These are phyloP conservation scores for Tulasnella sp. DNA, from an alignment of 768 basidiomycete genomes.

Conservation along the genomic window DNA sequence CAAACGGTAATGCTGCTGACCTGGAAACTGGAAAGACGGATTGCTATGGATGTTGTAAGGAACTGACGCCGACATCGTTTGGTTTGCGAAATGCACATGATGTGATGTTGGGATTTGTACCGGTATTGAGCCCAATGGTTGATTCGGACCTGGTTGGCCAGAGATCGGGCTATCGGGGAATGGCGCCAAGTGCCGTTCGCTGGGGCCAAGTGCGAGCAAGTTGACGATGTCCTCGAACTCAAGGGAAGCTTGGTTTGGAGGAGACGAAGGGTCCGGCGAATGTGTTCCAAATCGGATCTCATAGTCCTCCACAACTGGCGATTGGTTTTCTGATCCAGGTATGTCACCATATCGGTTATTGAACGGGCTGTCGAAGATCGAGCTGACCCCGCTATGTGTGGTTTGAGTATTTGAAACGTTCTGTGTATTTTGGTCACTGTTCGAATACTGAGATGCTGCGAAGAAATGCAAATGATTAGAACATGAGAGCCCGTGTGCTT, in stretches of 20 bases:
- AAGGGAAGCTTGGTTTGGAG: too few relatives aligned
- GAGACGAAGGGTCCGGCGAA: background rate
- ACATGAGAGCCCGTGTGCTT: too few relatives aligned
- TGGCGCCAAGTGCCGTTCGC: background rate
- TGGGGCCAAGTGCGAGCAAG: background rate
- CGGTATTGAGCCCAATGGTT: background rate
- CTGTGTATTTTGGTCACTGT: background rate
- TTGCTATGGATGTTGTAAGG: background rate
- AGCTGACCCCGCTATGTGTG: background rate
- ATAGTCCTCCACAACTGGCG: background rate
- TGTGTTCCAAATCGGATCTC: background rate
- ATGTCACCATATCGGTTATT: too few relatives aligned
- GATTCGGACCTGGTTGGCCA: too few relatives aligned
- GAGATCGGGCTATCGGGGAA: too few relatives aligned
- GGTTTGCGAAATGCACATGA: background rate
- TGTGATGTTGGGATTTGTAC: background rate
- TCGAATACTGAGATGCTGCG: background rate
- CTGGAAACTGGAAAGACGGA: background rate
- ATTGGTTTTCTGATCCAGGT: background rate
- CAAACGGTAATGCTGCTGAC: background rate
- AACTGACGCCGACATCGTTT: background rate
- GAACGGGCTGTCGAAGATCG: background rate
- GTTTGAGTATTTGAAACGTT: background rate
- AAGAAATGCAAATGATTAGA: background rate
- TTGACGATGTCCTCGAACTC: background rate